These are phyloP conservation scores for Beauveria sp. DNA, from an alignment of 2,329 filamentous ascomycete genomes.

Conservation along the genomic window DNA sequence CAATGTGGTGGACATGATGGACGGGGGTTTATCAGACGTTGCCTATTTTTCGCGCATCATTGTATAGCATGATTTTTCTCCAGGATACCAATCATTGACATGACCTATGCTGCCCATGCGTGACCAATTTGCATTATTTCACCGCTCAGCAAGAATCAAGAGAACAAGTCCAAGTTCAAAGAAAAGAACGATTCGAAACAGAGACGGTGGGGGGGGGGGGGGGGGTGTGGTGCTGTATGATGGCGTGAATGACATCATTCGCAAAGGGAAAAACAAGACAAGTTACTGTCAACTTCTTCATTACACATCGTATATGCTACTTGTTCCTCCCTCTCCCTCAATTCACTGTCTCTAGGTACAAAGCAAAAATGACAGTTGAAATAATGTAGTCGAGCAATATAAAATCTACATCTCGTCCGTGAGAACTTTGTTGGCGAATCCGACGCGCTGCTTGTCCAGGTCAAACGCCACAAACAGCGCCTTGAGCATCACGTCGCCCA, in stretches of 20 bases:
- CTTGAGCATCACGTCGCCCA: conserved; percentile 77
- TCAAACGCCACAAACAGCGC: conserved; percentile 68
- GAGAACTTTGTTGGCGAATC: conserved; percentile 38
- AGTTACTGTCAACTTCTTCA: background rate
- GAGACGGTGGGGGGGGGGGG: background rate
- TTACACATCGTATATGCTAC: background rate
- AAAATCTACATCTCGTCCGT: conserved; percentile 14
- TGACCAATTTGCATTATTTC: background rate
- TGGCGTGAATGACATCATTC: background rate
- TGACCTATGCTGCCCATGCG: background rate
- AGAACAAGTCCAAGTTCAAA: background rate
- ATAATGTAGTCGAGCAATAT: background rate
- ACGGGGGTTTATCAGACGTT: background rate
- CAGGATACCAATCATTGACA: conserved; percentile 10
- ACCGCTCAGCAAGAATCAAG: no score
- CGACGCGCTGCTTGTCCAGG: conserved; percentile 29
- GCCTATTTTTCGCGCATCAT: conserved; percentile 1
- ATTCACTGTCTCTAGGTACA: background rate
- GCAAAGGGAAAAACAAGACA: background rate
- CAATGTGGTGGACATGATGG: background rate
- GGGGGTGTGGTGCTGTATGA: background rate
- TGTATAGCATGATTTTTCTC: conserved; percentile 10
- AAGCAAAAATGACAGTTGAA: conserved; percentile 2
- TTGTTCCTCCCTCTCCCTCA: background rate
- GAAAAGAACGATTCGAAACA: background rate